Evolutionary conservation across 2,329 filamentous ascomycete species (phyloP).

Genomic region (Raffaelea albimanens): DNA sequence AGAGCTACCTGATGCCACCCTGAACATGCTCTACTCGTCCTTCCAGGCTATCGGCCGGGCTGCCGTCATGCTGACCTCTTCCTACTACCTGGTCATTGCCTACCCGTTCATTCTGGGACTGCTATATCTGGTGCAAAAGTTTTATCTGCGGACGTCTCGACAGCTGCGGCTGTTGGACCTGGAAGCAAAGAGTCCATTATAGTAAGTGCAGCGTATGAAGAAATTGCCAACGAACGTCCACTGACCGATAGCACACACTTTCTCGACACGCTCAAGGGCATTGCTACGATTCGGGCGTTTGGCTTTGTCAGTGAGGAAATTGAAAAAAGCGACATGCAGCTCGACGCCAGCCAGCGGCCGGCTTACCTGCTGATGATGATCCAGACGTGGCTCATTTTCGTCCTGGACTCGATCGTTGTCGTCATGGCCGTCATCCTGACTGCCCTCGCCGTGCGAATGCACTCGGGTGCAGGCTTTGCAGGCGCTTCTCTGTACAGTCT

Average conservation of each 20-base stretch:
- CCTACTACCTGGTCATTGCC: constrained; percentile 30
- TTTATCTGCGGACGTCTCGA: constrained; percentile 47
- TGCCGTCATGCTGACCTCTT: background rate
- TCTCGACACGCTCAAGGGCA: constrained; percentile 35
- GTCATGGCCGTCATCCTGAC: constrained; percentile 10
- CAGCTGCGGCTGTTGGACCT: constrained; percentile 49
- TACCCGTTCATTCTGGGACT: constrained; percentile 35
- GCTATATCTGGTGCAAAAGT: constrained; percentile 38
- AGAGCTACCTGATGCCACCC: constrained; percentile 24
- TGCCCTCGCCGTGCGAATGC: background rate
- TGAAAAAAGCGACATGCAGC: background rate
- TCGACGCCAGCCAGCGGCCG: constrained; percentile 4
- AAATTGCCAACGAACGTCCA: background rate
- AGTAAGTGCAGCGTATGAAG: constrained; percentile 11
- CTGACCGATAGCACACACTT: constrained; percentile 19
- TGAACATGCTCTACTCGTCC: constrained; percentile 17
- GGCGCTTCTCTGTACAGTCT: constrained; percentile 28
- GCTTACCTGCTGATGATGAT: constrained; percentile 8
- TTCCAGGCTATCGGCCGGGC: constrained; percentile 22
- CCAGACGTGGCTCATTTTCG: constrained; percentile 9
- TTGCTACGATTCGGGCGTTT: constrained; percentile 38
- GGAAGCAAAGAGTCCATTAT: constrained; percentile 46
- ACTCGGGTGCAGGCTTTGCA: constrained; percentile 23
- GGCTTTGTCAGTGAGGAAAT: constrained; percentile 3
- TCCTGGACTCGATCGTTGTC: constrained; percentile 34